Evolutionary conservation across 768 basidiomycete genomes (phyloP), one percentile per base, ranked within the genome.

Genomic region (Xerocomellus amylosporus): DNA sequence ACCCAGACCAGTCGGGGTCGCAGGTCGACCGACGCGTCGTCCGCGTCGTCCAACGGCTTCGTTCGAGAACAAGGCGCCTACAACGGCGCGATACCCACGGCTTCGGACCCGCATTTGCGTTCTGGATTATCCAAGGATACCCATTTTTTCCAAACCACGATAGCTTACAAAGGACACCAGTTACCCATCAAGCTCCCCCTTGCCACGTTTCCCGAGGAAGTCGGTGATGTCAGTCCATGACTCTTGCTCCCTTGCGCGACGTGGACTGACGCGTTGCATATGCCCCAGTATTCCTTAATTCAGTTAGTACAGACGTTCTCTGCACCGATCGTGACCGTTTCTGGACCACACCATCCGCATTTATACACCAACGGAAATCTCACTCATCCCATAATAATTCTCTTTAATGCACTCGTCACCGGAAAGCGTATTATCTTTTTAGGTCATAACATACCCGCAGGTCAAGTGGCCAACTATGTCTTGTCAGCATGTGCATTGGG

Each of bases 351-450:
- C 48, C 94, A 98, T 63, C 90, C 97, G 1, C 93, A 98, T 69
- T 76, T 99, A 19, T 95, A 98, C 71, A 94, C 94, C 0, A 92
- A 86, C 61, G 97, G 97, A 53, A 79, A 84, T 17, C 79, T 82
- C 57, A 99, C 97, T 0, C 95, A 94, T 64, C 94, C 97, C 2
- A 86, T 99, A 64, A 95, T 97, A 54, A 79, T 99, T 42, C 80
- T 99, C 3, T 94, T 96, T 77, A 99, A 99, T 70, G 97, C 95
- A 4, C 81, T 99, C 55, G 78, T 98, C 7, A 97, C 96, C 0
- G 88, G 90, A 49, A 97, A 98, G 63, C 87, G 95, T n/a, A 90
- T 98, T 59, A 87, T 98, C 59, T 98, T 98, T 73, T 74, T 98
- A 51, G 94, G 95, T 0, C 87, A 97, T 65, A 88, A 82, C 64